Conservation (phyloP, 192 early-diverging fungal genomes). For the Chytriomyces hyalinus region DNA sequence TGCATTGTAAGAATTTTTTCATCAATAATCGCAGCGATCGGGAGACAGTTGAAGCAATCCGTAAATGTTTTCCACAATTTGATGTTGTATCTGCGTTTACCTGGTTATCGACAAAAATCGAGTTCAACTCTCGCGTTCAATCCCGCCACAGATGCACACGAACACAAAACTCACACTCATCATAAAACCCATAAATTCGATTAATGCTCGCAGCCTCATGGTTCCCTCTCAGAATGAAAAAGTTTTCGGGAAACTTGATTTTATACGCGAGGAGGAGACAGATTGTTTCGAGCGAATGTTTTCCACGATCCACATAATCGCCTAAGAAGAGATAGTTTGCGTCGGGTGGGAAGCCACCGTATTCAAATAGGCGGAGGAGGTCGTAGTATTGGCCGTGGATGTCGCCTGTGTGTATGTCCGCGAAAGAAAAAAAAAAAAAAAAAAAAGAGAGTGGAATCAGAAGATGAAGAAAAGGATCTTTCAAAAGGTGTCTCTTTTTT, state of each 20-base stretch:
- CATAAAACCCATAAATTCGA: slow-evolving; percentile 97
- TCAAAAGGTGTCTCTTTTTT: neutral
- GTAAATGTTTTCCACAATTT: slow-evolving; percentile 99
- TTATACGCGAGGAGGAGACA: slow-evolving; percentile 97
- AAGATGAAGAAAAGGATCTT: neutral
- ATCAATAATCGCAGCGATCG: slow-evolving; percentile 96
- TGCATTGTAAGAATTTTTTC: slow-evolving; percentile 99
- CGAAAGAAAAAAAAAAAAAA: too few species aligned
- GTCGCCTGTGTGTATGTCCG: slow-evolving; percentile 55
- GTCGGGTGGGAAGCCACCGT: slow-evolving; percentile 94
- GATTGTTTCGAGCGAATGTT: slow-evolving; percentile 97
- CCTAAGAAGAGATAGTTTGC: slow-evolving; percentile 97
- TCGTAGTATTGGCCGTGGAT: slow-evolving; percentile 99
- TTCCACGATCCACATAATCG: slow-evolving; percentile 97
- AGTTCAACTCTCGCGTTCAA: neutral
- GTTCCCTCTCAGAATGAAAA: slow-evolving; percentile 98
- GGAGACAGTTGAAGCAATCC: slow-evolving; percentile 98
- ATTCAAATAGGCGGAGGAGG: slow-evolving; percentile 92
- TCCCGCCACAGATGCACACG: neutral
- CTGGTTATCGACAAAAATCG: slow-evolving; percentile 40
- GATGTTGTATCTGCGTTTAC: slow-evolving; percentile 96
- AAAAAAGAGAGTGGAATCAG: neutral
- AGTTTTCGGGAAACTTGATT: slow-evolving; percentile 99
- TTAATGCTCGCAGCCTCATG: slow-evolving; percentile 98
- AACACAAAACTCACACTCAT: slow-evolving; percentile 76